Evolutionary conservation across 2,329 filamentous ascomycete genomes (phyloP), one percentile per base, ranked within the genome.

Genomic region (Botrytis paeoniae): DNA sequence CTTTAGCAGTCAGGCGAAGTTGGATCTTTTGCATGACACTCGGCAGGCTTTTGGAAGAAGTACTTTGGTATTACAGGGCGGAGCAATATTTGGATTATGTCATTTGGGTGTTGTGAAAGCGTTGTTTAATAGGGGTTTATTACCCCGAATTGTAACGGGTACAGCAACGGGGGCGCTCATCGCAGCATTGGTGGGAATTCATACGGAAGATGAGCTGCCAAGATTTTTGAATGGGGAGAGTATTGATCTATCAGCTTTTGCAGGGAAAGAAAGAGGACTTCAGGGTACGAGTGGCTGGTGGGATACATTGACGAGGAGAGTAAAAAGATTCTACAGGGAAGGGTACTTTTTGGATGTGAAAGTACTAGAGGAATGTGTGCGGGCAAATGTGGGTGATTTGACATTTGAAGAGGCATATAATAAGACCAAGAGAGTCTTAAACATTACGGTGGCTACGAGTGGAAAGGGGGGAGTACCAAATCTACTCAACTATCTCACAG

Each of bases 371-470:
- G 89, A 95, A 73, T 95, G 93, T 77, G 92, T 98, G 22, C 88
- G 92, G 73, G 89, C 91, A 22, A 97, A 97, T 77, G 90, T 97
- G 22, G 95, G 94, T 16, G 92, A 97, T 78, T 81, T 97, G 75
- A 98, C 95, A 0, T 98, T 98, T 79, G 93, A 97, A 81, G 95
- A 98, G 83, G 95, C 95, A 0, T 97, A 95, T 79, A 88, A 91
- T 69, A 89, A 90, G 75, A 97, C 94, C 57, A 96, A 96, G 80
- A 87, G 94, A 69, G 90, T 97, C 5, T 84, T 98, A 77, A 98
- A 98, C 80, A 98, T 98, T 76, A 97, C 94, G 0, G 91, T 98
- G 35, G 92, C 93, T 0, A 93, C 92, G 1, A 90, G 89, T 35
- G 89, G 89, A 9, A 89, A 91, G 75, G 90, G 89, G 22, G 93